Base-by-base conservation (phyloP, 345 rosid species). In the Dovyalis caffra region DNA sequence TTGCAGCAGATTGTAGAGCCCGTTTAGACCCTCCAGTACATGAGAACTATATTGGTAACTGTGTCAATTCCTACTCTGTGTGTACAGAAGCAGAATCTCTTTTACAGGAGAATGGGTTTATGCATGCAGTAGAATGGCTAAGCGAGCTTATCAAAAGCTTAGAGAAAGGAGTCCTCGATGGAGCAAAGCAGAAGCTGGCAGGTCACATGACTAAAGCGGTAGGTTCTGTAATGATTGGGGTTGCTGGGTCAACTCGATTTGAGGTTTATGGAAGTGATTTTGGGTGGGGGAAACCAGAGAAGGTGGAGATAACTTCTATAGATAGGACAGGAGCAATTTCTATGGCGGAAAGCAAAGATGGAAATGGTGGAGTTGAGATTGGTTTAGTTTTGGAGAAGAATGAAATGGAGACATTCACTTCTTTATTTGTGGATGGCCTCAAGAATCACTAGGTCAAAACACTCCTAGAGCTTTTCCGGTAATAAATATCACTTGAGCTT, bases 201-300 rank as follows among this genome's bases (percentile, higher is more conserved):
- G 5, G 15, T 1, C 0, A 0, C 64, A 26, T 26, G 29, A 10
- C 5, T 26, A 16, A 3, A 2, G 31, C 6, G 31, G 64, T 5
- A 26, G 33, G 14, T 12, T 3, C 18, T 3, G 18, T 0, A 43
- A 1, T 45, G 12, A 3, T 60, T 60, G 6, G 21, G 34, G 64
- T 60, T n/a, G 64, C 64, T 14, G 73, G 64, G 63, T 70, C 64
- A 16, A 0, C 64, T 20, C 45, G 47, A 32, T 32, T 35, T 23
- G 61, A 56, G 16, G 51, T 71, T 23, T 80, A 80, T n/a, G 83
- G 69, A 20, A n/a, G 25, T 6, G 73, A 80, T 67, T 80, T 80
- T 21, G 79, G 79, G 1, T 80, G 83, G 83, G 83, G 79, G 66
- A 62, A 29, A 23, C 72, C 72, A 20, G 62, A 12, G 37, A 47